A percentile compares a stretch with the other conserved stretches of the same genome.
Evolutionary conservation across 352 stramenopile genomes (phyloP).

Genomic region (Pythium angustatum): DNA sequence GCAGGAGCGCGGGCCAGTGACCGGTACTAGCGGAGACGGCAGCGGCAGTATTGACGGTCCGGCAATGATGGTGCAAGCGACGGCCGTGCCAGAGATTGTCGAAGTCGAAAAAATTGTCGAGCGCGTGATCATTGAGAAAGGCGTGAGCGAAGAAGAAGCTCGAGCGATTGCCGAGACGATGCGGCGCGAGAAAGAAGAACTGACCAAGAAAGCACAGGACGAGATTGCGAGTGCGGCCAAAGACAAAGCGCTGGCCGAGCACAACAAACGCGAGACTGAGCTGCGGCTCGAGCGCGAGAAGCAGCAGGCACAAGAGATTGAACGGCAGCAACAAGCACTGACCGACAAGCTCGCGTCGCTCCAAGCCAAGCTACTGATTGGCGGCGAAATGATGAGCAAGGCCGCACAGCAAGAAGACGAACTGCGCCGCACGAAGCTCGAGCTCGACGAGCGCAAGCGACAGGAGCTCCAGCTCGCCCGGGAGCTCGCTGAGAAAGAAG

Average conservation of each 20-base stretch:
- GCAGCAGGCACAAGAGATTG: conserved; percentile 67
- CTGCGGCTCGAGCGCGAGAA: conserved; percentile 87
- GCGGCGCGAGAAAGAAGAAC: conserved; percentile 76
- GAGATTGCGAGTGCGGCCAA: conserved; percentile 73
- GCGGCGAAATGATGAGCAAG: conserved; percentile 94
- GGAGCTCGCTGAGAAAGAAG: conserved; percentile 93
- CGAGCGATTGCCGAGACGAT: conserved; percentile 69
- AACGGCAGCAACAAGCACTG: conserved; percentile 73
- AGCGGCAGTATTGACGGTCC: not conserved
- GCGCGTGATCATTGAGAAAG: conserved; percentile 81
- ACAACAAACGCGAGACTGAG: conserved; percentile 86
- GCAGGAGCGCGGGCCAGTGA: conserved; percentile 39
- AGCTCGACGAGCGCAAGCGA: conserved; percentile 90
- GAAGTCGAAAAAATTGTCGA: conserved; percentile 87
- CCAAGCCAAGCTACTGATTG: conserved; percentile 91
- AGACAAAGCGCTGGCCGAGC: conserved; percentile 80
- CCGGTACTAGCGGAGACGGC: conserved; percentile 1
- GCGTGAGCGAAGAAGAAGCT: conserved; percentile 77
- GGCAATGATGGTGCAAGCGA: conserved; percentile 3
- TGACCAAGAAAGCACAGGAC: conserved; percentile 66
- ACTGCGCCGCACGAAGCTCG: conserved; percentile 90
- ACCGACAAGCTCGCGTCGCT: conserved; percentile 89
- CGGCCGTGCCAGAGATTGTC: conserved; percentile 48
- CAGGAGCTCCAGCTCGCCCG: conserved; percentile 88
- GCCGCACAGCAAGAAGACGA: conserved; percentile 94